Percentiles rank a stretch among this genome's conserved stretches.
These are phyloP conservation scores for Pythium aquatile DNA, from an alignment of 352 stramenopile species.

Conservation along the genomic window DNA sequence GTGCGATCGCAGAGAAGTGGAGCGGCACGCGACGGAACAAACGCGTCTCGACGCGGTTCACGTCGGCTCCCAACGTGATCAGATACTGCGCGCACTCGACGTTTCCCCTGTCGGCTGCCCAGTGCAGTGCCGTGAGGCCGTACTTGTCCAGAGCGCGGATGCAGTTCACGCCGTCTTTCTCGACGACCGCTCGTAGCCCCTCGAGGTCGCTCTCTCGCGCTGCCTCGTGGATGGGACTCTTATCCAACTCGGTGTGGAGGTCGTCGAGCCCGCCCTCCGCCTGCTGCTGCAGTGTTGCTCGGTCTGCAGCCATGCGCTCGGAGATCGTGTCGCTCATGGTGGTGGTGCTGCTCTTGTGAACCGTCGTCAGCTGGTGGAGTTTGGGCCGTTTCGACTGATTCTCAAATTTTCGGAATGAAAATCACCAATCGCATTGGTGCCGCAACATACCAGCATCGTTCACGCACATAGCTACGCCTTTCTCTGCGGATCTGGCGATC, in stretches of 20 bases:
- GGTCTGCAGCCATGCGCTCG: slow-evolving; percentile 25
- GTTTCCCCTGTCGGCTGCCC: slow-evolving; percentile 63
- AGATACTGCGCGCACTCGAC: slow-evolving; percentile 30
- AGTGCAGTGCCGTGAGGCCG: slow-evolving; percentile 67
- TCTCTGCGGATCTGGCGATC: too few species aligned
- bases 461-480: too few species aligned
- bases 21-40: slow-evolving; percentile 69
- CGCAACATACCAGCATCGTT: too few species aligned
- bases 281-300: slow-evolving; percentile 11
- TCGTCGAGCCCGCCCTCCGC: slow-evolving; percentile 58
- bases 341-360: background rate
- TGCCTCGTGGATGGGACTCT: slow-evolving; percentile 53
- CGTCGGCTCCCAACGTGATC: slow-evolving; percentile 40
- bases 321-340: slow-evolving; percentile 27
- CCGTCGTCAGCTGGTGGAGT: background rate
- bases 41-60: slow-evolving; percentile 54
- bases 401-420: slow-evolving; percentile 1
- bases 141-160: slow-evolving; percentile 61
- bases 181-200: slow-evolving; percentile 28
- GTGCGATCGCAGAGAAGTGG: slow-evolving; percentile 58
- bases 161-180: slow-evolving; percentile 28
- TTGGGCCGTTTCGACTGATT: background rate
- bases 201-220: slow-evolving; percentile 46
- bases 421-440: background rate
- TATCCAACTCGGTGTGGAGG: slow-evolving; percentile 62